These are phyloP conservation scores for Aspergillus phoenicis DNA, from an alignment of 2,329 filamentous ascomycete species.

Conservation along the genomic window DNA sequence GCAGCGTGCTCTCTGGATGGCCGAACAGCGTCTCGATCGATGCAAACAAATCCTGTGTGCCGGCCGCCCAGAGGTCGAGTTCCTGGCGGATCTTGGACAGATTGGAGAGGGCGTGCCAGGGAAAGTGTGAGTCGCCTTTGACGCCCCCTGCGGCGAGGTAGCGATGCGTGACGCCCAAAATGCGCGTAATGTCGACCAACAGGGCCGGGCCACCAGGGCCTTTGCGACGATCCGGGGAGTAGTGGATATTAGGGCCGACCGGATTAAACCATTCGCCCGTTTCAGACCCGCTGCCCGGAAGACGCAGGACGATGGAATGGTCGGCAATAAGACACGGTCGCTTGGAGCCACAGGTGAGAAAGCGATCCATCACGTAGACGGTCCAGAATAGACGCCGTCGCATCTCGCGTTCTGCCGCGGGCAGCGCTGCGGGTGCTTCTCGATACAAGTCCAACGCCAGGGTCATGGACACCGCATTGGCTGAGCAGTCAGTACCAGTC, in stretches of 20 bases:
- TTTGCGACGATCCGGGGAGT: constrained; percentile 69
- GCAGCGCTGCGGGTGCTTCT: constrained; percentile 67
- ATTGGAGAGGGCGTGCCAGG: constrained; percentile 84
- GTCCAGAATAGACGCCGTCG: constrained; percentile 84
- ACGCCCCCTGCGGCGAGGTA: constrained; percentile 84
- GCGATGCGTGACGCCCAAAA: constrained; percentile 78
- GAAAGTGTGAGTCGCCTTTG: constrained; percentile 86
- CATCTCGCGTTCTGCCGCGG: constrained; percentile 71
- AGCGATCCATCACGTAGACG: constrained; percentile 84
- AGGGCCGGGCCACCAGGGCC: constrained; percentile 76
- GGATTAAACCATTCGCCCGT: constrained; percentile 81
- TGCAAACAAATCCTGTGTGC: constrained; percentile 76
- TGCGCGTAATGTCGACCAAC: constrained; percentile 81
- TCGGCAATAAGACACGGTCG: constrained; percentile 79
- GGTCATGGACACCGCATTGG: constrained; percentile 77
- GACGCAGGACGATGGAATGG: constrained; percentile 71
- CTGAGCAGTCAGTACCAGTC: constrained; percentile 44
- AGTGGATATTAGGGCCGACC: constrained; percentile 74
- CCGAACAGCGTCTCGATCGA: constrained; percentile 75
- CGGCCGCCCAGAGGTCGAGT: constrained; percentile 80
- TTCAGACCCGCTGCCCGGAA: constrained; percentile 68
- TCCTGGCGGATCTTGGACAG: constrained; percentile 84
- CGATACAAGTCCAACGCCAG: constrained; percentile 79
- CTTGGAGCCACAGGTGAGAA: constrained; percentile 77
- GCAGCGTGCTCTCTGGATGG: constrained; percentile 73